Conservation (phyloP, 129 eudicot genomes). For the Tagetes patula region DNA sequence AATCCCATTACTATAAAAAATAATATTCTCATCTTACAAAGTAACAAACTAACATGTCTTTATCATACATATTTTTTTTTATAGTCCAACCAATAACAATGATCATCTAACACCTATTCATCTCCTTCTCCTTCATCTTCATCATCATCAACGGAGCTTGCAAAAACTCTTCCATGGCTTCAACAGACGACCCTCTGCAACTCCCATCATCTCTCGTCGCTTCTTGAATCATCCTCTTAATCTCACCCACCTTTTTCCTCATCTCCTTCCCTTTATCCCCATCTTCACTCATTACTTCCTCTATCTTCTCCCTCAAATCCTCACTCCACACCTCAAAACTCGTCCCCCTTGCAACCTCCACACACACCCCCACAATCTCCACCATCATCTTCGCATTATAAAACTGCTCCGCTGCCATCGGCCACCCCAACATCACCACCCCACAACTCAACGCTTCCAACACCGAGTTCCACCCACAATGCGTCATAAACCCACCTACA, state of each 20-base stretch:
- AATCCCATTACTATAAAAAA: no score
- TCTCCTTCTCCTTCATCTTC: not conserved
- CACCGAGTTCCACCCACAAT: constrained; percentile 76
- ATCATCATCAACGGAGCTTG: constrained; percentile 39
- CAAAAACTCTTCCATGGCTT: constrained; percentile 57
- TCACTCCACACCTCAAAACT: constrained; percentile 43
- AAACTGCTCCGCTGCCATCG: constrained; percentile 58
- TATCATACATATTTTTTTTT: no score
- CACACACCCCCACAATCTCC: constrained; percentile 48
- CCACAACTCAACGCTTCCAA: constrained; percentile 54
- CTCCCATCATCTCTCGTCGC: constrained; percentile 35
- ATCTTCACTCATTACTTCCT: constrained; percentile 45
- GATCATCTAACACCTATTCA: no score
- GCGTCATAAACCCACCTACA: constrained; percentile 45
- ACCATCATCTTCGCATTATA: constrained; percentile 54
- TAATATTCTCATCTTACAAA: no score
- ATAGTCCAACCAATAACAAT: no score
- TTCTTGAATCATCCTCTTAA: constrained; percentile 38
- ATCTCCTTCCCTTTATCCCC: constrained; percentile 42
- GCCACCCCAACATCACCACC: constrained; percentile 62
- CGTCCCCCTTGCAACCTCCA: constrained; percentile 60
- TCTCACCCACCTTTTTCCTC: constrained; percentile 41
- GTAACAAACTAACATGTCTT: no score
- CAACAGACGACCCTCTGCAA: constrained; percentile 52
- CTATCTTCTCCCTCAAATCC: constrained; percentile 51